A percentile compares a stretch with the other conserved stretches of the same genome.
These are phyloP conservation scores for Microsporum ferrugineum DNA, from an alignment of 2,329 filamentous ascomycete species.

Conservation along the genomic window DNA sequence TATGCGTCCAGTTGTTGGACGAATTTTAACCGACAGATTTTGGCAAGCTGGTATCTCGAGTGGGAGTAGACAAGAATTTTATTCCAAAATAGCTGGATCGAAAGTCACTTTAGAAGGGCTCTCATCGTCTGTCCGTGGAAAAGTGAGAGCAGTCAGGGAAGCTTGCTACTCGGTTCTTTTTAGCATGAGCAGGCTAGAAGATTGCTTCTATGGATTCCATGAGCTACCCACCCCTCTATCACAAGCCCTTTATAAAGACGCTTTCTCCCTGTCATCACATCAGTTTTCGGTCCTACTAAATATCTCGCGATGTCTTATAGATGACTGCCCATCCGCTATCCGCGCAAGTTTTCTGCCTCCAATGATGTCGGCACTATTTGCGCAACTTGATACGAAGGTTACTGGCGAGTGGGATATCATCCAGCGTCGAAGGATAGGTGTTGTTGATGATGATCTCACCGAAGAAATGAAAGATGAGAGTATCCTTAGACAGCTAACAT, in stretches of 20 bases:
- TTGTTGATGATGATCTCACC: conserved; percentile 65
- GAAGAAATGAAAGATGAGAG: conserved; percentile 99
- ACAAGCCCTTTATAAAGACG: conserved; percentile 71
- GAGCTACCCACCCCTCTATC: conserved; percentile 76
- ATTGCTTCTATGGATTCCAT: conserved; percentile 80
- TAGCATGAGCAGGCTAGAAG: conserved; percentile 77
- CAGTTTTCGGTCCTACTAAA: conserved; percentile 91
- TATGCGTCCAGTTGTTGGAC: conserved; percentile 63
- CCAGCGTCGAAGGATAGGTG: conserved; percentile 44
- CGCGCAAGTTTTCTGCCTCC: conserved; percentile 73
- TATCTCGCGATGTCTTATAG: conserved; percentile 75
- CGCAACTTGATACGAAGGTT: conserved; percentile 78
- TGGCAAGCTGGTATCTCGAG: conserved; percentile 97
- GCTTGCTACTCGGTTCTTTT: conserved; percentile 90
- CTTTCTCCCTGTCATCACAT: conserved; percentile 73
- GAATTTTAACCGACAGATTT: conserved; percentile 85
- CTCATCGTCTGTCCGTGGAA: conserved; percentile 81
- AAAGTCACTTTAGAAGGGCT: conserved; percentile 85
- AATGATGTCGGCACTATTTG: conserved; percentile 69
- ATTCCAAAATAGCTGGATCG: conserved; percentile 77
- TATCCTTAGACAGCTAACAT: conserved; percentile 82
- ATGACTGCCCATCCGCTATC: conserved; percentile 74
- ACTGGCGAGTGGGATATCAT: conserved; percentile 76
- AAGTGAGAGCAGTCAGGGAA: conserved; percentile 80
- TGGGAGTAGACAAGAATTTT: conserved; percentile 94